Evolutionary conservation across 2,329 filamentous ascomycete genomes (phyloP).

Genomic region (Diplodia corticola): DNA sequence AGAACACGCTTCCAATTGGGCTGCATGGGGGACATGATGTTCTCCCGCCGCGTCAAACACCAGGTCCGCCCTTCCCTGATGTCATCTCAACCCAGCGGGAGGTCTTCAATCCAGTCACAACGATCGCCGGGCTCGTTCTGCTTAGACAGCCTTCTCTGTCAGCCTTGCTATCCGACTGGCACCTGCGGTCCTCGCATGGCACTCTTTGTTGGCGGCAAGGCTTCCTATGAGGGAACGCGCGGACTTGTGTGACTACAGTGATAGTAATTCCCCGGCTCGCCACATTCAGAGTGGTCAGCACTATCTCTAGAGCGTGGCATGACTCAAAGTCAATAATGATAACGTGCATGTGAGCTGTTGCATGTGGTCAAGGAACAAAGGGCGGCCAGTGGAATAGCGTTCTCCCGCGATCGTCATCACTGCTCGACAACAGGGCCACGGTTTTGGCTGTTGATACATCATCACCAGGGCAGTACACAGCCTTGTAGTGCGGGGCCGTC

Average conservation of each 20-base stretch:
- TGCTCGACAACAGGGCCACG: neutral
- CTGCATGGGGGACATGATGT: neutral
- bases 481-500: neutral
- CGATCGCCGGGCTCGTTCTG: neutral
- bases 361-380: neutral
- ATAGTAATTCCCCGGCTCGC: neutral
- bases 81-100: neutral
- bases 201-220: neutral
- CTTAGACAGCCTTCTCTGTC: neutral
- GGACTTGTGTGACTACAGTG: neutral
- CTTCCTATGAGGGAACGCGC: neutral
- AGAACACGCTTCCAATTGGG: neutral
- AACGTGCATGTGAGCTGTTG: neutral
- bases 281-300: neutral
- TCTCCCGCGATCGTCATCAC: neutral
- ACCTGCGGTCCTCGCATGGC: neutral
- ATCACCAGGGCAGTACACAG: neutral
- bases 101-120: neutral
- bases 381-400: neutral
- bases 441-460: neutral
- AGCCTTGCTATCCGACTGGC: neutral
- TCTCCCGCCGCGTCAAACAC: neutral
- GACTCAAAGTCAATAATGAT: neutral
- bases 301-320: neutral
- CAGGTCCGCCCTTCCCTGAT: neutral